Evolutionary conservation across 1,284 basidiomycete species (phyloP).

Genomic region (Marasmius fiardii): DNA sequence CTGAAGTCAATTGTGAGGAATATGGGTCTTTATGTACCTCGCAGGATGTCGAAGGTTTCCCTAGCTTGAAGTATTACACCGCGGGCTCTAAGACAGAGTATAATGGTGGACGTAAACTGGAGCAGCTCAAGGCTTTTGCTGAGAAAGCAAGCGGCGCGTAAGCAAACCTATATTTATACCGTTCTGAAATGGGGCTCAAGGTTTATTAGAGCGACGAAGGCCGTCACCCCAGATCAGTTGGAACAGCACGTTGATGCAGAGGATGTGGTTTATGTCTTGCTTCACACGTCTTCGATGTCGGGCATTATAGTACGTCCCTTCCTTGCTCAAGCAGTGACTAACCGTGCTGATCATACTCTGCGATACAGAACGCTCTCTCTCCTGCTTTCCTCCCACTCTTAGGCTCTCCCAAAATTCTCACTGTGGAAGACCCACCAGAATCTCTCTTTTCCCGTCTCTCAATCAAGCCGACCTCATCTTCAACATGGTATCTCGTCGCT

Average conservation of each 20-base stretch:
- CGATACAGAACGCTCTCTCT: slow-evolving; percentile 27
- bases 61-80: slow-evolving; percentile 70
- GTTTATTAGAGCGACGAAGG: slow-evolving; percentile 33
- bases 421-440: slow-evolving; percentile 42
- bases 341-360: background rate
- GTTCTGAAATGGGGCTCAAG: slow-evolving; percentile 10
- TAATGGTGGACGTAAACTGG: slow-evolving; percentile 62
- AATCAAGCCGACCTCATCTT: slow-evolving; percentile 37
- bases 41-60: slow-evolving; percentile 74
- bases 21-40: slow-evolving; percentile 61
- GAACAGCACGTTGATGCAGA: slow-evolving; percentile 48
- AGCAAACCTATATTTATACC: slow-evolving; percentile 23
- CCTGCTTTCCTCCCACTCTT: slow-evolving; percentile 48
- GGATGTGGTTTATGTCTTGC: slow-evolving; percentile 70
- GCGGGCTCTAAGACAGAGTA: slow-evolving; percentile 61
- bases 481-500: slow-evolving; percentile 58
- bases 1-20: slow-evolving; percentile 84
- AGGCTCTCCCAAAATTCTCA: slow-evolving; percentile 67
- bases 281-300: slow-evolving; percentile 50
- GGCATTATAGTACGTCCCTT: slow-evolving; percentile 38
- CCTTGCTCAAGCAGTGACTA: background rate
- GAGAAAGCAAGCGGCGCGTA: slow-evolving; percentile 66
- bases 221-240: slow-evolving; percentile 52
- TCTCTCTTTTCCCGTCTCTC: slow-evolving; percentile 50
- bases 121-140: slow-evolving; percentile 68